Evolutionary conservation across 2,329 filamentous ascomycete species (phyloP).

Genomic region (Fusarium clavum): DNA sequence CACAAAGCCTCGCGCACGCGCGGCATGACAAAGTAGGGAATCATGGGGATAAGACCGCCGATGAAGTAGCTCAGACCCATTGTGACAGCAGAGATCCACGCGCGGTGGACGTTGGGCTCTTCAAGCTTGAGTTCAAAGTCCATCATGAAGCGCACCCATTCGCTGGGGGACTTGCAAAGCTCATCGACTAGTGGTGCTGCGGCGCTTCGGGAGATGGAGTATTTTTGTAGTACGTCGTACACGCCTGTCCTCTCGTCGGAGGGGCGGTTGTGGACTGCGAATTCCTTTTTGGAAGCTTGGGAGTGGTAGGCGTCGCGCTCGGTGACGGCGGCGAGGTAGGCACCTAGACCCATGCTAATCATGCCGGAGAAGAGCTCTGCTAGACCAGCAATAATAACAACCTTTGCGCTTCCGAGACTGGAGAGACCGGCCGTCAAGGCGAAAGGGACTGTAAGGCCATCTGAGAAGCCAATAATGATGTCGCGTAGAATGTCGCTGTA

Average conservation of each 20-base stretch:
- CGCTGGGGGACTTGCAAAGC: conserved; percentile 60
- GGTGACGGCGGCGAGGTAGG: conserved; percentile 74
- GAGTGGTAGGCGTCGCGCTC: conserved; percentile 64
- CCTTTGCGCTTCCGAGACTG: conserved; percentile 70
- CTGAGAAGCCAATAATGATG: conserved; percentile 80
- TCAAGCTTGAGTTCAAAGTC: conserved; percentile 66
- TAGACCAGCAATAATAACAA: conserved; percentile 77
- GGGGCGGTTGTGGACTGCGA: conserved; percentile 57
- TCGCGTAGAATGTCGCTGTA: conserved; percentile 66
- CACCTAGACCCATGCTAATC: conserved; percentile 82
- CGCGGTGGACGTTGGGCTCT: conserved; percentile 56
- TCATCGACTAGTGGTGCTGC: conserved; percentile 61
- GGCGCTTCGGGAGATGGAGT: conserved; percentile 59
- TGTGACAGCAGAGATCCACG: conserved; percentile 70
- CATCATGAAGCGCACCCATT: conserved; percentile 69
- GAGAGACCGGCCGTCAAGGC: conserved; percentile 80
- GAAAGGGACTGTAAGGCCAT: conserved; percentile 84
- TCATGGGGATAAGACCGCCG: conserved; percentile 76
- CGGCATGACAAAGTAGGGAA: conserved; percentile 73
- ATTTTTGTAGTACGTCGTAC: conserved; percentile 63
- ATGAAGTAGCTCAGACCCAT: conserved; percentile 77
- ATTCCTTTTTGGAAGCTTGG: conserved; percentile 59
- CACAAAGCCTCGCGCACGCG: conserved; percentile 63
- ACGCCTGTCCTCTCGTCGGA: conserved; percentile 60
- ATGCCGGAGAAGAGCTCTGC: conserved; percentile 81